Evolutionary conservation across 306 rosid genomes (phyloP).

Genomic region (Casuarina cunninghamiana): DNA sequence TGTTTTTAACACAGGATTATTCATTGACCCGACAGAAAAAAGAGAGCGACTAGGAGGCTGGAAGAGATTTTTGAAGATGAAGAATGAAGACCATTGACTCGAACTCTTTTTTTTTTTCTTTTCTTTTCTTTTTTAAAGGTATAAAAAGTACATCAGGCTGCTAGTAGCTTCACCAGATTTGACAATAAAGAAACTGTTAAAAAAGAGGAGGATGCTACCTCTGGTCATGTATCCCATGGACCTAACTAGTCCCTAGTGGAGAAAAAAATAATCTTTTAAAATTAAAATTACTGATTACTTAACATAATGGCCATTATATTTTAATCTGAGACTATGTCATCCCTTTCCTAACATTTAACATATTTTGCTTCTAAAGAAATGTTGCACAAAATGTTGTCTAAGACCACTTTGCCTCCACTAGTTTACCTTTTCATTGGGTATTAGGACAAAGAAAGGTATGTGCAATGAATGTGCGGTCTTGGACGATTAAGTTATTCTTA

Average conservation of each 20-base stretch:
- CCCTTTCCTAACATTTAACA: not conserved
- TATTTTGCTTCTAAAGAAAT: not conserved
- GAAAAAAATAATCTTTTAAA: not conserved
- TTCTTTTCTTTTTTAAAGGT: no score
- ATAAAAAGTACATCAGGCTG: no score
- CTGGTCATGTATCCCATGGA: no score
- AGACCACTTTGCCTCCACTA: constrained; percentile 23
- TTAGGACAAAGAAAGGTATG: constrained; percentile 20
- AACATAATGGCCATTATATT: not conserved
- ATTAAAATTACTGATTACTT: not conserved
- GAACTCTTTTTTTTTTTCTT: no score
- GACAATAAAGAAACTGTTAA: not conserved
- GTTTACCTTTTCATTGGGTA: constrained; percentile 18
- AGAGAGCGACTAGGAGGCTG: no score
- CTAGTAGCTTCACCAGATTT: no score
- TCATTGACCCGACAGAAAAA: no score
- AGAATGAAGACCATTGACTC: no score
- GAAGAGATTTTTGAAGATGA: no score
- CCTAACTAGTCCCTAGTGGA: no score
- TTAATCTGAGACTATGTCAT: not conserved
- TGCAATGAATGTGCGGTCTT: constrained; percentile 36
- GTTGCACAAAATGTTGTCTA: constrained; percentile 15
- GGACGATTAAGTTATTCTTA: constrained; percentile 8
- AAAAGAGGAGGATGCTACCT: no score
- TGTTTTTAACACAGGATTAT: no score